phyloP scores from a whole-genome alignment of 257 asterid species.

The Solanum habrochaites region DNA sequence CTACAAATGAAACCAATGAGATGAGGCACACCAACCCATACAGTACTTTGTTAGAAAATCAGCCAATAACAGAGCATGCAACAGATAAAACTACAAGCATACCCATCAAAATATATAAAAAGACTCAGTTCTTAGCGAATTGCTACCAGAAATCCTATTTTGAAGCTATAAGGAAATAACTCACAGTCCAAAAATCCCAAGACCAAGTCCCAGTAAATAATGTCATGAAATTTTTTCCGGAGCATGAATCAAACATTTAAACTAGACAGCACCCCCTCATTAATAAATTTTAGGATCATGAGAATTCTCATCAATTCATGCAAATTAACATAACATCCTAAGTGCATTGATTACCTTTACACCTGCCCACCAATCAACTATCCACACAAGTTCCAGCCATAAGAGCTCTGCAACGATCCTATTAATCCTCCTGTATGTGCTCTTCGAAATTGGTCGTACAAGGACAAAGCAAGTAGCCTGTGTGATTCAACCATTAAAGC shows the following conservation, averaged over 20 bases:
- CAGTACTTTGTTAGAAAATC: neutral
- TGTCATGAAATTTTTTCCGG: neutral
- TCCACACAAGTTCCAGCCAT: slow-evolving; percentile 98
- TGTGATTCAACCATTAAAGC: neutral
- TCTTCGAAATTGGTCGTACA: slow-evolving; percentile 73
- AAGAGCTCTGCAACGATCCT: slow-evolving; percentile 60
- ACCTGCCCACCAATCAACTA: slow-evolving; percentile 96
- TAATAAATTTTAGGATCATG: neutral
- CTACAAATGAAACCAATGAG: neutral
- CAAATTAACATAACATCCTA: neutral
- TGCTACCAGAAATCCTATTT: neutral
- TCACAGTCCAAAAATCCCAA: neutral
- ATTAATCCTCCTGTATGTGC: slow-evolving; percentile 68
- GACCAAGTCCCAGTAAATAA: neutral
- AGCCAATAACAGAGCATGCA: neutral
- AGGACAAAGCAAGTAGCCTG: slow-evolving; percentile 68
- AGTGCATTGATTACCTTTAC: slow-evolving; percentile 49
- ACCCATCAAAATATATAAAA: neutral
- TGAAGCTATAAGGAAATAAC: neutral
- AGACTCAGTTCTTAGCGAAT: neutral
- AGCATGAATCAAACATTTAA: neutral
- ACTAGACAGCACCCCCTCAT: neutral
- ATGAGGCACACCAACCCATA: neutral
- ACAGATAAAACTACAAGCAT: neutral
- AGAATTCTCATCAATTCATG: neutral